These are phyloP conservation scores for Begonia peltatifolia DNA, from an alignment of 306 rosid genomes.

Conservation along the genomic window DNA sequence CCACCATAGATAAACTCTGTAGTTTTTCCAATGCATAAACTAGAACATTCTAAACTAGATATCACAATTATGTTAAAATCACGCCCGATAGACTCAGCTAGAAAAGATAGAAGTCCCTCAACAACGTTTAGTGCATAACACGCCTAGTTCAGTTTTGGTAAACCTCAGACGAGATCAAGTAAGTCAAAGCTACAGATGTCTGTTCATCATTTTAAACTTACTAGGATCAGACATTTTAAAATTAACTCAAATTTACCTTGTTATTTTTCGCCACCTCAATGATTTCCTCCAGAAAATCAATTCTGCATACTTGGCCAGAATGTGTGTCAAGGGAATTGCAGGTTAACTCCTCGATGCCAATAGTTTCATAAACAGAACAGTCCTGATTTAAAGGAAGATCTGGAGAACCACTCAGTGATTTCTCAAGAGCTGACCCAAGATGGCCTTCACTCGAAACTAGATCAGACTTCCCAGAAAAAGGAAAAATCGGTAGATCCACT, in stretches of 20 bases:
- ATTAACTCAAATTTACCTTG: slow-evolving; percentile 35
- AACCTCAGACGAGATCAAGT: background rate
- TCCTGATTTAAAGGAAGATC: slow-evolving; percentile 13
- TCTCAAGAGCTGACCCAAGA: slow-evolving; percentile 12
- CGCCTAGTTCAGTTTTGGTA: no score
- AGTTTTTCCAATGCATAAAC: no score
- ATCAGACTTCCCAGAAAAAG: slow-evolving; percentile 8
- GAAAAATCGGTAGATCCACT: slow-evolving; percentile 10
- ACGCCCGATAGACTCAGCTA: background rate
- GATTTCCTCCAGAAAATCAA: slow-evolving; percentile 54
- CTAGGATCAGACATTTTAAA: background rate
- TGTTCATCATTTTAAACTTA: background rate
- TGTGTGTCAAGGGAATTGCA: slow-evolving; percentile 11
- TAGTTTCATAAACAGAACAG: slow-evolving; percentile 1
- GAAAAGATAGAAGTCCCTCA: background rate
- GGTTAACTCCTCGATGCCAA: slow-evolving; percentile 18
- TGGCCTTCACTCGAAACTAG: slow-evolving; percentile 11
- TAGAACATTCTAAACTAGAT: no score
- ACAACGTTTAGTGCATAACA: background rate
- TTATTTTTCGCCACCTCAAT: slow-evolving; percentile 60
- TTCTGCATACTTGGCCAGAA: slow-evolving; percentile 32
- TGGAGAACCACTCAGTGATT: slow-evolving; percentile 15
- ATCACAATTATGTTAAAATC: background rate
- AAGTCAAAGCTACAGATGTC: background rate
- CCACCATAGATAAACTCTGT: no score